Evolutionary conservation across 2,329 filamentous ascomycete genomes (phyloP), one percentile per base, ranked within the genome.

Genomic region (Metarhizium robertsii): DNA sequence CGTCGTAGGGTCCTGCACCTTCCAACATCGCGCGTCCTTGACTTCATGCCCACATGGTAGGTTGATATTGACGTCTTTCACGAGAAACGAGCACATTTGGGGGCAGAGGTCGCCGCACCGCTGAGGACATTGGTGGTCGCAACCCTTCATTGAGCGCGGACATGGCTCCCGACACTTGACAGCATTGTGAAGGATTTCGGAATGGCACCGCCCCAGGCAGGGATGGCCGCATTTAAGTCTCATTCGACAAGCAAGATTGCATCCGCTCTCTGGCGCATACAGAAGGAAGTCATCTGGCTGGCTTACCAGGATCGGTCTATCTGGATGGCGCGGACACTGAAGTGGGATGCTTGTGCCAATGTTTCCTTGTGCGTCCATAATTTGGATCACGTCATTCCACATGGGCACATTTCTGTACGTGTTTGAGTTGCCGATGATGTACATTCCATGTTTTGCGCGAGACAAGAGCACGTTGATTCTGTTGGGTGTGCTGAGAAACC

Each of bases 391-490:
- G 0, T 80, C 61, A 0, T 66, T 62, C 86, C 86, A 90, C 84
- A 89, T 89, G 0, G 68, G 64, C 0, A 88, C 74, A 20, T 73
- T 67, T 0, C 63, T 63, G 34, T 78, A 85, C 0, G 84, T 89
- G 0, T 78, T 66, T 0, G 81, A 64, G 61, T 90, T 86, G 1
- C 87, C 85, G 38, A 91, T 82, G 18, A 91, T 71, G 62, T 85
- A 87, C 77, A 90, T 83, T 0, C 86, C 85, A 60, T 89, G 80
- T 60, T 83, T 73, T 0, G 86, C 86, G 6, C 87, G 79, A 43
- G 79, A 84, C 0, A 89, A 71, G 0, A 88, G 71, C 0, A 89
- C 85, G 56, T 89, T 88, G 67, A 90, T 83, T 0, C 86, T 78
- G 60, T 90, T 88, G 0, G 77, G 71, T 0, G 83, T 85, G 30